These are phyloP conservation scores for Citrus glauca DNA, from an alignment of 345 rosid species.

Conservation along the genomic window DNA sequence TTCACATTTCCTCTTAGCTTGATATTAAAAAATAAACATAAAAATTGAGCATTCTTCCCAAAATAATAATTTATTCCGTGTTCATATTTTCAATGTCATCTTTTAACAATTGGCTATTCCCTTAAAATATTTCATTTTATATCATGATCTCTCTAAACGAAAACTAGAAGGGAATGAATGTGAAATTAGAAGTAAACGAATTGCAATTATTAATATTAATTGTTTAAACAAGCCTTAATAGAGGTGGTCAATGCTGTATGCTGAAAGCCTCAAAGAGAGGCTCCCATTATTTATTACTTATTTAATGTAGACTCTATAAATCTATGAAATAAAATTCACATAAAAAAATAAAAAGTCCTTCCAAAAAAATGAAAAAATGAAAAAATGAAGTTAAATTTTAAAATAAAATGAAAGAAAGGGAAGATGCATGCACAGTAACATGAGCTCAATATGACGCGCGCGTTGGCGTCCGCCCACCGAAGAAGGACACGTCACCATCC, in stretches of 20 bases:
- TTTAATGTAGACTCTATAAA: background rate
- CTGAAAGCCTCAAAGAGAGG: background rate
- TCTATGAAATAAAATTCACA: background rate
- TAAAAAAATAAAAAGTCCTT: background rate
- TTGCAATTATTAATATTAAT: background rate
- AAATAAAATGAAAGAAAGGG: background rate
- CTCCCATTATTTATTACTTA: background rate
- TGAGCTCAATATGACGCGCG: slow-evolving; percentile 24
- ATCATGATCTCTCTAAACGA: background rate
- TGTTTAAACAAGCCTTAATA: no score
- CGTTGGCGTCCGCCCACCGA: slow-evolving; percentile 15
- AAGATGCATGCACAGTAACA: background rate
- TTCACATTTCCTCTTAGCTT: no score
- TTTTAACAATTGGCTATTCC: background rate
- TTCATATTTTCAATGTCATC: background rate
- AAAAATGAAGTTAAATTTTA: background rate
- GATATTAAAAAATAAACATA: no score
- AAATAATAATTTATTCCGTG: background rate
- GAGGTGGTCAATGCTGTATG: background rate
- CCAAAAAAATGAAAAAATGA: background rate
- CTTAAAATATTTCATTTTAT: background rate
- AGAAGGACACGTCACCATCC: slow-evolving; percentile 33
- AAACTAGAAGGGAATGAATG: background rate
- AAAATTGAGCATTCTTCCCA: background rate
- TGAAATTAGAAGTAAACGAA: background rate